Evolutionary conservation across 208 protist species (phyloP), one percentile per base, ranked within the genome.

Genomic region (Leishmania lainsoni): DNA sequence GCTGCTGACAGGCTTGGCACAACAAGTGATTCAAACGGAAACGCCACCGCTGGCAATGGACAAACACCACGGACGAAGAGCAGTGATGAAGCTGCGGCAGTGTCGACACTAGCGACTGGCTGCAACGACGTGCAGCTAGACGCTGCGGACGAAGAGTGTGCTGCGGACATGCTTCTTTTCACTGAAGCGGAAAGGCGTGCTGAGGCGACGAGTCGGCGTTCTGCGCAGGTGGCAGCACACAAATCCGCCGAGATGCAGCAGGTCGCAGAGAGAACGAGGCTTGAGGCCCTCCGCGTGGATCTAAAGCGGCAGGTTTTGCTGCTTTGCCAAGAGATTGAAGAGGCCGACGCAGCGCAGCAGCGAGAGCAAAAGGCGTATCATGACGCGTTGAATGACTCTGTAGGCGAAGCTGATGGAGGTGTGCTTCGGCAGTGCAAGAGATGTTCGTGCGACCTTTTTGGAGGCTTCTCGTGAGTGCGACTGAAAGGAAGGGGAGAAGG

Each of bases 301-400:
- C 65, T 93, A 58, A 89, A 87, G 65, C 69, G 58, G 12, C 66
- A 48, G 12, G 71, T 93, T 9, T 56, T 79, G 59, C 54, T 61
- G 68, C 78, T 91, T 3, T 93, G 90, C 79, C 35, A 76, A 6
- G 77, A 80, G 20, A 89, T 91, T 32, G 91, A 94, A 75, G 83
- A 58, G 22, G 86, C 81, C 2, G 91, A 92, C 72, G 84, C 85
- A 3, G 81, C 75, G 3, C 84, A 90, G 81, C 89, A 92, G 81
- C 58, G 29, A 68, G 81, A 78, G 35, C 89, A 90, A 51, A 78
- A 84, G 65, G 61, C 59, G 17, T 87, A 82, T n/a, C 77, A 81
- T 68, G 68, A 78, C 16, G 76, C 81, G 17, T 73, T 91, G 35
- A 86, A 93, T 72, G 76, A 48, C 5, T 77, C 83, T 35, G 80